Percentiles rank a stretch among this genome's conserved stretches.
phyloP scores from a whole-genome alignment of 2,329 filamentous ascomycete species.

The Tolypocladium amazonense region DNA sequence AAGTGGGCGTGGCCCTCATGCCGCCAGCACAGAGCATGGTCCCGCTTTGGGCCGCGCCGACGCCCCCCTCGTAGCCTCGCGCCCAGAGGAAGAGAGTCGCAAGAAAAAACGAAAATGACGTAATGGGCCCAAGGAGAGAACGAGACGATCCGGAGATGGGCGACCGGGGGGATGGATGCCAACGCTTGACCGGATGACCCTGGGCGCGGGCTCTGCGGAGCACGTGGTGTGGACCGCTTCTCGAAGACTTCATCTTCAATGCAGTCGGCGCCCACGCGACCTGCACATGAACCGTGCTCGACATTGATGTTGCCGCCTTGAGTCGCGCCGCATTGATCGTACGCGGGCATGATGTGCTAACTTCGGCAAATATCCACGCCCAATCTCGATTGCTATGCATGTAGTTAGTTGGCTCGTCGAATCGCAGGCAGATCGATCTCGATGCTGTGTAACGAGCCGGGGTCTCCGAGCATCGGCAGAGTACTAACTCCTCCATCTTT shows the following conservation, averaged over 20 bases:
- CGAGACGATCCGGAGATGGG: not conserved
- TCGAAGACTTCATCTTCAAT: not conserved
- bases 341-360: not conserved
- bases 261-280: not conserved
- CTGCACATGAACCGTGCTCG: not conserved
- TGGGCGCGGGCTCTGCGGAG: not conserved
- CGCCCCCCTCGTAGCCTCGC: not conserved
- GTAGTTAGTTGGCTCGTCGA: not conserved
- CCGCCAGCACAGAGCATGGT: not conserved
- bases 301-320: not conserved
- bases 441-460: not conserved
- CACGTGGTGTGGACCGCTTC: not conserved
- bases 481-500: not conserved
- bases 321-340: not conserved
- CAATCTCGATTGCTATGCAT: not conserved
- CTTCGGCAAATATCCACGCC: not conserved
- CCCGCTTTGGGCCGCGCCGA: not conserved
- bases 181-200: not conserved
- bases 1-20: not conserved
- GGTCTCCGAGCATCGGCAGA: no score
- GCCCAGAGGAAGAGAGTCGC: not conserved
- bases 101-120: not conserved
- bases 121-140: not conserved
- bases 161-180: not conserved
- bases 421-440: not conserved